Conservation (phyloP, 1,284 basidiomycete species). For the Leccinum variabile region DNA sequence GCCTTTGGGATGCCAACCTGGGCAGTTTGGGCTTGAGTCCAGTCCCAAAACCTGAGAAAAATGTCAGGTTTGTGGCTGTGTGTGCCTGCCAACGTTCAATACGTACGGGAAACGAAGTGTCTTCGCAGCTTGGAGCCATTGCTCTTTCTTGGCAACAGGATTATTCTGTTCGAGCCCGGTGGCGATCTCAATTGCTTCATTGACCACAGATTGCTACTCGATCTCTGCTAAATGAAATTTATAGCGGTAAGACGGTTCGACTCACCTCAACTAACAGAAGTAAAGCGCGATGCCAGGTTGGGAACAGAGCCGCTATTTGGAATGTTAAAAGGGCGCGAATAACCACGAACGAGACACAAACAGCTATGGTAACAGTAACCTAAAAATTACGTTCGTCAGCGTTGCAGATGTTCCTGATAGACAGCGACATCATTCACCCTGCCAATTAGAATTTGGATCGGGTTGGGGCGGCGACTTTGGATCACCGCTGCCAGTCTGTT, state of each 20-base stretch:
- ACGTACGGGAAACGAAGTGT: constrained; percentile 22
- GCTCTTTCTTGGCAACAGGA: constrained; percentile 5
- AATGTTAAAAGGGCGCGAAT: constrained; percentile 1
- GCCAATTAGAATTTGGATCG: constrained; percentile 4
- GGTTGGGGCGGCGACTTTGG: constrained; percentile 10
- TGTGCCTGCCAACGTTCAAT: too few relatives aligned
- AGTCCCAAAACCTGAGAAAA: constrained; percentile 21
- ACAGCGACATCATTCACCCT: constrained; percentile 1
- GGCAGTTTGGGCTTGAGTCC: constrained; percentile 10
- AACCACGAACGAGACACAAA: background rate
- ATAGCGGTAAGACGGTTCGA: background rate
- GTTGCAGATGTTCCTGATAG: background rate
- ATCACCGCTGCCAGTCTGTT: constrained; percentile 14
- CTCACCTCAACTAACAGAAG: constrained; percentile 16
- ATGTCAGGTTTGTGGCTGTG: background rate
- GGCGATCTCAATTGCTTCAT: constrained; percentile 17
- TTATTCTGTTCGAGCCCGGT: constrained; percentile 6
- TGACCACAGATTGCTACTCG: constrained; percentile 21
- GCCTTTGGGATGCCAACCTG: constrained; percentile 13
- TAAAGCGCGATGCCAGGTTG: constrained; percentile 21
- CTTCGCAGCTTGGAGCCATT: constrained; percentile 16
- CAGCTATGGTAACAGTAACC: constrained; percentile 22
- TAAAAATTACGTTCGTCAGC: constrained; percentile 9
- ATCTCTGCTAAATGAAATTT: background rate
- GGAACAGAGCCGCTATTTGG: constrained; percentile 18